Conservation (phyloP, 495 filamentous ascomycete species). For the Aspergillus funiculosus region DNA sequence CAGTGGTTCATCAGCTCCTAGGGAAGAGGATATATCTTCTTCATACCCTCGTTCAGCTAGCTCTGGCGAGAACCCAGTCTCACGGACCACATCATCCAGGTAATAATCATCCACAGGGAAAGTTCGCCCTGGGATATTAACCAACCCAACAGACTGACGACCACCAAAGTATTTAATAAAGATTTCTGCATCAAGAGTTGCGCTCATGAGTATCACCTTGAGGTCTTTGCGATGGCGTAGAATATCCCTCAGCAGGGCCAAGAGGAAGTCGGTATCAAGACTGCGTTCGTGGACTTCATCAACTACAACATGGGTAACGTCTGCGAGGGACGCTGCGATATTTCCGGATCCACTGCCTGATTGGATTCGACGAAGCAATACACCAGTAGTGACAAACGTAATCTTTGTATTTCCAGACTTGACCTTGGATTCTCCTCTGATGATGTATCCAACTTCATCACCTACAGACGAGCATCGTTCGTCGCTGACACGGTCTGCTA, state of each 20-base stretch:
- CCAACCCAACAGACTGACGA: constrained; percentile 59
- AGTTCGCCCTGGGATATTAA: constrained; percentile 85
- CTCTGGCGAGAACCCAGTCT: constrained; percentile 64
- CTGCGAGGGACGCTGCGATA: constrained; percentile 70
- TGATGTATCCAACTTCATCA: constrained; percentile 89
- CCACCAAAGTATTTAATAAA: constrained; percentile 81
- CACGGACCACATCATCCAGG: constrained; percentile 77
- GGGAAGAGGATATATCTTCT: constrained; percentile 33
- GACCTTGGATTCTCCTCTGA: constrained; percentile 80
- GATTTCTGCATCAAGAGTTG: constrained; percentile 83
- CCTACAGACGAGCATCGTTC: constrained; percentile 79
- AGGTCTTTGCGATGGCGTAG: constrained; percentile 69
- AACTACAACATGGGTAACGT: constrained; percentile 91
- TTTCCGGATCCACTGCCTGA: constrained; percentile 76
- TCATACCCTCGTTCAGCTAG: constrained; percentile 26
- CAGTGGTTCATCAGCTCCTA: constrained; percentile 42
- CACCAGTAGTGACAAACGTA: constrained; percentile 94
- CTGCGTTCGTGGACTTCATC: constrained; percentile 97
- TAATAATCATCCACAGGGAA: constrained; percentile 88
- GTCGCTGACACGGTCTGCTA: constrained; percentile 90
- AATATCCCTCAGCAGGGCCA: constrained; percentile 84
- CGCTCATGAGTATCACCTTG: constrained; percentile 96
- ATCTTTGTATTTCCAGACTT: constrained; percentile 69
- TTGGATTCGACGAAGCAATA: constrained; percentile 83
- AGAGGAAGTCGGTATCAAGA: constrained; percentile 89